A percentile compares a stretch with the other conserved stretches of the same genome.
Conservation (phyloP, 805 yeast genomes). For the Metschnikowia vanudenii region DNA sequence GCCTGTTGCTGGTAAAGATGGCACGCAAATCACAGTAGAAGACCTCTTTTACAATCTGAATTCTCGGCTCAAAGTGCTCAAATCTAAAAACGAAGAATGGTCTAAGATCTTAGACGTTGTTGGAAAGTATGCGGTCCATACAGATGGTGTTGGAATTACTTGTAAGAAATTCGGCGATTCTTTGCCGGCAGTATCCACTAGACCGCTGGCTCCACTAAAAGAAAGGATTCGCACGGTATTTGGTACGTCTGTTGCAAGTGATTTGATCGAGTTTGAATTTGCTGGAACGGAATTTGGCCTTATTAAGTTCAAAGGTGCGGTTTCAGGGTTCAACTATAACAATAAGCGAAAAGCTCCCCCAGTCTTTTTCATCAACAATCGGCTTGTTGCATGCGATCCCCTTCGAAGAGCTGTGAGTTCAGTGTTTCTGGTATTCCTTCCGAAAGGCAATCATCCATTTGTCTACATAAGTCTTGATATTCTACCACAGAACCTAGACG, state of each 20-base stretch:
- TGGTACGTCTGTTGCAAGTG: constrained; percentile 67
- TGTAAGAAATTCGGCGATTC: constrained; percentile 81
- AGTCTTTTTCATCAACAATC: constrained; percentile 78
- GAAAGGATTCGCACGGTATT: constrained; percentile 75
- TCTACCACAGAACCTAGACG: constrained; percentile 73
- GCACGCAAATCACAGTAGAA: constrained; percentile 83
- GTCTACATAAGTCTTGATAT: constrained; percentile 71
- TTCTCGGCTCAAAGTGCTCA: constrained; percentile 66
- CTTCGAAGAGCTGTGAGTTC: constrained; percentile 64
- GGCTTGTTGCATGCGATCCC: constrained; percentile 83
- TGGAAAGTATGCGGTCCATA: constrained; percentile 79
- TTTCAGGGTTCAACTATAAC: constrained; percentile 69
- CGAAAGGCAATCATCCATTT: constrained; percentile 75
- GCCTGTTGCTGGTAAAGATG: constrained; percentile 82
- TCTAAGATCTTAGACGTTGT: constrained; percentile 75
- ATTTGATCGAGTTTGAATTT: constrained; percentile 51
- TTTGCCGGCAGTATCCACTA: constrained; percentile 60
- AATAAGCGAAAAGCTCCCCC: constrained; percentile 66
- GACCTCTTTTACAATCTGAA: constrained; percentile 89
- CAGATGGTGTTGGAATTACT: constrained; percentile 64
- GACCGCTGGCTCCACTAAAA: constrained; percentile 46
- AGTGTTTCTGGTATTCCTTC: constrained; percentile 63
- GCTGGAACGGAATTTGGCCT: constrained; percentile 45
- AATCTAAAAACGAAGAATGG: constrained; percentile 71
- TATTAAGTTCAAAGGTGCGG: constrained; percentile 50